phyloP scores from a whole-genome alignment of 176 grass and related monocot species.

The Ensete glaucum region DNA sequence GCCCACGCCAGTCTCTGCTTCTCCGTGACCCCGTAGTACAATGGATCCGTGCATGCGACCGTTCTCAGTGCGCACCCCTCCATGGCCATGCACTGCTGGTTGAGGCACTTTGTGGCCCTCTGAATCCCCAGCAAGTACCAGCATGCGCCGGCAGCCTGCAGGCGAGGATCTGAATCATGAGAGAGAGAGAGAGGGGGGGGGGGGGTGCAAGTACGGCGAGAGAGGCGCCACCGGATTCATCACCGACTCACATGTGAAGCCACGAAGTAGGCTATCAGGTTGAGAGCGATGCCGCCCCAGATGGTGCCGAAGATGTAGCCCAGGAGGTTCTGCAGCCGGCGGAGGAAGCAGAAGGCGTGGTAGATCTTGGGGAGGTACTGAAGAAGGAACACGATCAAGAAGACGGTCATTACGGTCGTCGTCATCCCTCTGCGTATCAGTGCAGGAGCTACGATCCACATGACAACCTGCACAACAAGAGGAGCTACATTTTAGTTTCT shows the following conservation, averaged over 20 bases:
- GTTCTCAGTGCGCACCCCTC: constrained; percentile 33
- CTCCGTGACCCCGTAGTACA: constrained; percentile 41
- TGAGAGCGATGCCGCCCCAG: constrained; percentile 80
- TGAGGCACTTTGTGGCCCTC: constrained; percentile 68
- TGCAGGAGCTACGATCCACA: constrained; percentile 66
- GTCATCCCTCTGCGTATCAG: constrained; percentile 53
- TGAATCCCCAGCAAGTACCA: constrained; percentile 84
- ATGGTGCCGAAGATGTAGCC: constrained; percentile 70
- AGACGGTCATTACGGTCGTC: constrained; percentile 56
- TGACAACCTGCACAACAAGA: constrained; percentile 34
- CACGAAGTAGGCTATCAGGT: constrained; percentile 89
- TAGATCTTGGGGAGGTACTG: constrained; percentile 91
- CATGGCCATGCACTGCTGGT: constrained; percentile 29
- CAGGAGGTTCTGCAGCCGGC: constrained; percentile 44
- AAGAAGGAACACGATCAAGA: constrained; percentile 53
- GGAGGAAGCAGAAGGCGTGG: constrained; percentile 54
- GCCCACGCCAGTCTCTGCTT: constrained; percentile 41
- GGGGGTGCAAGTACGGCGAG: too few relatives aligned
- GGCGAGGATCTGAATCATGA: not conserved
- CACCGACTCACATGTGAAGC: constrained; percentile 48
- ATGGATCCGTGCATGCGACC: constrained; percentile 40
- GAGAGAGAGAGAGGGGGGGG: too few relatives aligned
- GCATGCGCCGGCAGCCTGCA: constrained; percentile 70
- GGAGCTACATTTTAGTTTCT: too few relatives aligned
- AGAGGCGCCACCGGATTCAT: too few relatives aligned